Base-by-base conservation (phyloP, 2,329 filamentous ascomycete species). In the Apiospora rasikravindrae region DNA sequence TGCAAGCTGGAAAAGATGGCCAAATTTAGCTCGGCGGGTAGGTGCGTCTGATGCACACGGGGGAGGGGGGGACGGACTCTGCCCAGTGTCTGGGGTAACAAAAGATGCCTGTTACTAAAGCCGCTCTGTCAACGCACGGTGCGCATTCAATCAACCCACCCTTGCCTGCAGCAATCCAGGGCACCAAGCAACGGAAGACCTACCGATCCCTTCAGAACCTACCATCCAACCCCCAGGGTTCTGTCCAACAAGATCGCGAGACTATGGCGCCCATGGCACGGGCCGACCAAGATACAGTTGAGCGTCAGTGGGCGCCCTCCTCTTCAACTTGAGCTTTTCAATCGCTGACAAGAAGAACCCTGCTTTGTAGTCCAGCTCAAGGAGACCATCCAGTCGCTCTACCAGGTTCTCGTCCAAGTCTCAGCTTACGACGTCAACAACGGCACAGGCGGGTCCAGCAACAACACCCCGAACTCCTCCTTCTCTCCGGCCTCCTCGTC, bases 401-500 rank as follows among this genome's bases (percentile, higher is more conserved):
- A 79, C 71, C 80, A 80, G 71, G 75, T 82, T 24, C 78, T 83
- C 85, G 88, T 92, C 66, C 89, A 92, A 78, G 85, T 88, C 40
- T 86, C 88, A 44, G 86, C 87, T 72, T 92, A 91, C 83, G 89
- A 91, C 83, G 82, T 84, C 53, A 83, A 85, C 66, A 40, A 37
- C 19, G 57, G 57, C 10, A 8, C 45, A 77, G 77, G 40, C 47
- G 42, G 19, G 61, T 29, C 26, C 68, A 70, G 71, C 71, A 47
- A 67, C n/a, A 51, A 71, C 24, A 71, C 72, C 29, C 42, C 72
- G 40, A 64, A 49, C 37, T 24, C 73, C 24, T 53, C 64, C 16
- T 49, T 49, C 45, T n/a, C 68, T 14, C 24, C 47, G 44, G 19
- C 64, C 57, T 29, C 47, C 64, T 24, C 64, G 67, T 42, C 69